phyloP scores from a whole-genome alignment of 345 rosid genomes.

The Ceriops zippeliana region DNA sequence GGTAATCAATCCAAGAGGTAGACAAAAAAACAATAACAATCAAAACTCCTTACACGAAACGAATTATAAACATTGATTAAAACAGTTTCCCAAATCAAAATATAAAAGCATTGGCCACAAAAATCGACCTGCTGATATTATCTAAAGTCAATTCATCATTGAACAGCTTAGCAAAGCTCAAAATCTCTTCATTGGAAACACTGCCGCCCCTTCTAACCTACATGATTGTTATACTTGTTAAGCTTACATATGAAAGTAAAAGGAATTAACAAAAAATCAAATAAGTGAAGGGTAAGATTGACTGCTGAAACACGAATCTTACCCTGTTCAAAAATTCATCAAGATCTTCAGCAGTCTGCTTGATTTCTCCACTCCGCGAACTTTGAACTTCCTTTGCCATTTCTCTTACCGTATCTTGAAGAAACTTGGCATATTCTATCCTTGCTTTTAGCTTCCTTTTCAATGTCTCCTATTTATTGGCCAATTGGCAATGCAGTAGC shows the following conservation, averaged over 20 bases:
- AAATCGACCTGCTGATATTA: conserved; percentile 79
- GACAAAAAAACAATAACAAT: too few species aligned
- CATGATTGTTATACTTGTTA: background rate
- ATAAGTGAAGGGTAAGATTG: background rate
- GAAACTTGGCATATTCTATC: conserved; percentile 76
- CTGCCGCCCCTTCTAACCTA: conserved; percentile 86
- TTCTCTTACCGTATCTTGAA: conserved; percentile 71
- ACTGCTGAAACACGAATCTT: background rate
- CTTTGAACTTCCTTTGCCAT: conserved; percentile 91
- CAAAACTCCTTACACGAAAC: too few species aligned
- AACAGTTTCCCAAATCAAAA: background rate
- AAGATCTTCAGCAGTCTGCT: conserved; percentile 59
- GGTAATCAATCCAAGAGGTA: background rate
- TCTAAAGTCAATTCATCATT: conserved; percentile 95
- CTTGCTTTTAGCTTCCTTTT: conserved; percentile 87
- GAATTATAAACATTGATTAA: background rate
- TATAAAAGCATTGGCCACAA: background rate
- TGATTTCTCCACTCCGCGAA: conserved; percentile 64
- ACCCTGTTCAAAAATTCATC: conserved; percentile 20
- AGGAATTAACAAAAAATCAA: background rate
- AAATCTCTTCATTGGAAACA: conserved; percentile 91
- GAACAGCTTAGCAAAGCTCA: conserved; percentile 90
- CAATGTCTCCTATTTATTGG: conserved; percentile 64
- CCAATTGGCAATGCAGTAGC: conserved; percentile 12
- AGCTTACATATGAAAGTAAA: background rate